Percentiles rank a stretch among this genome's conserved stretches.
These are phyloP conservation scores for Eleusine coracana DNA, from an alignment of 176 grass and related monocot species.

Conservation along the genomic window DNA sequence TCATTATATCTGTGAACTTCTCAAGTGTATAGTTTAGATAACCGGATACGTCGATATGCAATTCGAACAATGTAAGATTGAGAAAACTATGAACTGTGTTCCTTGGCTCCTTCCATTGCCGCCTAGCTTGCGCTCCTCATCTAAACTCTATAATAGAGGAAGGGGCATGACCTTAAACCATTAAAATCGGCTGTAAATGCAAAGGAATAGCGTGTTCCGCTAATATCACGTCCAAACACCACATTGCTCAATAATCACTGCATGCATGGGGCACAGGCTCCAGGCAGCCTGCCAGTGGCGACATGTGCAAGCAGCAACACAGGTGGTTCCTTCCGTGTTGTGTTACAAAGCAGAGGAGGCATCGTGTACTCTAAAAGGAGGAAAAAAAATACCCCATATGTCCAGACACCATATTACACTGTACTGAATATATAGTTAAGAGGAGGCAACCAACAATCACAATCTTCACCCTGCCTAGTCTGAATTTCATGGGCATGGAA, in stretches of 20 bases:
- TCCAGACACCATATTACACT: no score
- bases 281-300: background rate
- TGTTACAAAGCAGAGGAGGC: background rate
- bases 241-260: no score
- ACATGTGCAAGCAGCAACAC: background rate
- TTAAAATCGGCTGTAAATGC: no score
- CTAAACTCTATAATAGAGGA: no score
- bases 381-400: no score
- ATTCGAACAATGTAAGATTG: background rate
- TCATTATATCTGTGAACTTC: slow-evolving; percentile 19
- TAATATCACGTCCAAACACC: no score
- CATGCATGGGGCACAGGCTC: background rate
- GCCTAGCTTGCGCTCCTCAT: no score
- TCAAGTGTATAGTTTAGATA: slow-evolving; percentile 15
- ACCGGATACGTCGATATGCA: background rate
- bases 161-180: no score
- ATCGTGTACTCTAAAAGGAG: no score
- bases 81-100: background rate
- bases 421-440: no score
- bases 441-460: background rate
- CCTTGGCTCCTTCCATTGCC: background rate
- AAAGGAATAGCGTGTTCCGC: no score
- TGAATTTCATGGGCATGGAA: background rate
- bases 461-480: background rate
- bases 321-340: background rate